phyloP scores from a whole-genome alignment of 2,329 filamentous ascomycete genomes.

The Davidsoniella eucalypti region DNA sequence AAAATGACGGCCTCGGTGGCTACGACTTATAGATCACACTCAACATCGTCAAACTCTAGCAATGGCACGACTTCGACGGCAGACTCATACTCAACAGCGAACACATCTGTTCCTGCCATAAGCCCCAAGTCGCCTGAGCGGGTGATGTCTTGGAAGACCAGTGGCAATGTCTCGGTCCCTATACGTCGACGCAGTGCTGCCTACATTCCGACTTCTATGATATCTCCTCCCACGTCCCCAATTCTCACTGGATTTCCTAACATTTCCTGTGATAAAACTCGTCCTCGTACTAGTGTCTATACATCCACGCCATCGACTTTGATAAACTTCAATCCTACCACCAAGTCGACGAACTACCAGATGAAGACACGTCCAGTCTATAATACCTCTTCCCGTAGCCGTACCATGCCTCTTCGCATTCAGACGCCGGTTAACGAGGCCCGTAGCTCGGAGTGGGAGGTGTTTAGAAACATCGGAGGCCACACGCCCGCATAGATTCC shows the following conservation, averaged over 20 bases:
- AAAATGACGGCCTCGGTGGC: slow-evolving; percentile 2
- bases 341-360: not conserved
- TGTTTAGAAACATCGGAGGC: slow-evolving; percentile 30
- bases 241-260: not conserved
- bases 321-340: not conserved
- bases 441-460: slow-evolving; percentile 26
- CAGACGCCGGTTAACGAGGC: not conserved
- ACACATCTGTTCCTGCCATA: slow-evolving; percentile 4
- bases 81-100: slow-evolving; percentile 10
- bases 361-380: slow-evolving; percentile 3
- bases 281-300: slow-evolving; percentile 1
- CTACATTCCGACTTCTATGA: not conserved
- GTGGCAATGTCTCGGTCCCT: not conserved
- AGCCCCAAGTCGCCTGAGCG: not conserved
- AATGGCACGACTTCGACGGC: slow-evolving; percentile 1
- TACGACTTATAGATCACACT: slow-evolving; percentile 10
- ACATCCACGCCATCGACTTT: not conserved
- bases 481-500: slow-evolving; percentile 4
- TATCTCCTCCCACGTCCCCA: not conserved
- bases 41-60: slow-evolving; percentile 11
- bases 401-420: slow-evolving; percentile 4
- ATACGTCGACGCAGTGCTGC: slow-evolving; percentile 1
- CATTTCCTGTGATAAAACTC: not conserved
- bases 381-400: not conserved
- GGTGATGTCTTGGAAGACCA: not conserved